phyloP scores from a whole-genome alignment of 805 yeast genomes.

The Torulaspora gathmanii region DNA sequence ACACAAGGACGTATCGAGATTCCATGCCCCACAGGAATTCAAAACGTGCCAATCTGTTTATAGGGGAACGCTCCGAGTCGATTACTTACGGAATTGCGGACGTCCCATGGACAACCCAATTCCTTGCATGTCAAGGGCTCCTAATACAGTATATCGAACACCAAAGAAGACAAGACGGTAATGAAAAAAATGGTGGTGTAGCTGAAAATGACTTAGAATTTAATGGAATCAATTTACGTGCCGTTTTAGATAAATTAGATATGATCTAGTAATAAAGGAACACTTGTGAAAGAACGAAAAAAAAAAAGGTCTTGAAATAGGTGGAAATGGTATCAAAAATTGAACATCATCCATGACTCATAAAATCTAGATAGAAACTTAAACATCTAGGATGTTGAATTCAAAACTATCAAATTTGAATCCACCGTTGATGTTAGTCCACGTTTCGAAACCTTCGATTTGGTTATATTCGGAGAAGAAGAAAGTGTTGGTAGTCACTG shows the following conservation, averaged over 20 bases:
- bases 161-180: conserved; percentile 1
- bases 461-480: conserved; percentile 20
- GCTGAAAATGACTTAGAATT: background rate
- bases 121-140: conserved; percentile 16
- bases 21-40: conserved; percentile 7
- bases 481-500: conserved; percentile 31
- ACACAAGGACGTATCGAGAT: conserved; percentile 11
- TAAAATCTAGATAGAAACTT: background rate
- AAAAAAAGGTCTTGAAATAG: background rate
- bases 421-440: conserved; percentile 2
- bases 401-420: conserved; percentile 4
- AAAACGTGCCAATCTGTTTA: conserved; percentile 12
- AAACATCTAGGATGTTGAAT: conserved; percentile 8
- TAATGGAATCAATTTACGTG: too few species aligned
- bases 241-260: background rate
- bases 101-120: conserved; percentile 15
- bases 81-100: conserved; percentile 12
- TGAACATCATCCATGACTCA: too few species aligned
- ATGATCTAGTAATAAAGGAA: too few species aligned
- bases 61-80: conserved; percentile 14
- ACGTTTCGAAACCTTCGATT: background rate
- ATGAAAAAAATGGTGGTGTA: background rate
- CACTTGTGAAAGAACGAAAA: too few species aligned
- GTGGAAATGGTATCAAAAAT: background rate
- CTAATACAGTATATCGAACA: conserved; percentile 14